Evolutionary conservation across 768 basidiomycete species (phyloP), one percentile per base, ranked within the genome.

Genomic region (Hypsizygus marmoreus): DNA sequence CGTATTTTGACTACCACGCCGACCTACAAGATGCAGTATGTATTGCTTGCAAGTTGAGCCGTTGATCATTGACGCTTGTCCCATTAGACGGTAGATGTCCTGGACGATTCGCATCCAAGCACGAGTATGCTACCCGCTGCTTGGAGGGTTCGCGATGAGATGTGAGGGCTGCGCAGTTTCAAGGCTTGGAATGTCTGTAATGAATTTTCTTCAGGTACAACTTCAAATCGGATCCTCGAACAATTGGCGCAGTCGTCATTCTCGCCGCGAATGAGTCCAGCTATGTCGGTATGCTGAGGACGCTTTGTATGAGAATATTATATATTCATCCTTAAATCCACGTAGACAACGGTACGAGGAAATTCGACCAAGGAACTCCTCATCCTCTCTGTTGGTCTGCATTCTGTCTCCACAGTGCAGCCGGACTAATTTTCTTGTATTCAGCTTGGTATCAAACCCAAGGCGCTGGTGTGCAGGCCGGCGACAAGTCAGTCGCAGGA

Each of bases 361-460:
- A 70, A 23, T 86, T 76, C 56, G 63, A 83, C 53, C 81, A 88
- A 57, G 91, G 90, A 10, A 69, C 61, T 23, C 89, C 91, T 4
- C 90, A 91, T 67, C 91, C 91, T 2, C 79, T n/a, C n/a, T n/a
- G n/a, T 82, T 54, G 87, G 88, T 83, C 61, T 53, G 72, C 54
- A 12, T n/a, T 33, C 24, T 31, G 12, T 17, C 20, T 20, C 2
- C 1, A 23, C 12, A 45, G 43, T 32, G 6, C 23, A 23, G 33
- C 17, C 36, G 50, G 32, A 44, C 25, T 17, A 17, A 12, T 29
- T 19, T 17, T 28, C 28, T 35, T 43, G 35, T 8, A 31, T 28
- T 12, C 51, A 90, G 90, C 92, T 16, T 94, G 90, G 91, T 92
- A 78, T 61, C 90, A 91, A 64, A 82, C 86, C 52, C 76, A 72